Evolutionary conservation across 371 early-diverging fungal genomes (phyloP), one percentile per base, ranked within the genome.

Genomic region (Entomophthora muscae): DNA sequence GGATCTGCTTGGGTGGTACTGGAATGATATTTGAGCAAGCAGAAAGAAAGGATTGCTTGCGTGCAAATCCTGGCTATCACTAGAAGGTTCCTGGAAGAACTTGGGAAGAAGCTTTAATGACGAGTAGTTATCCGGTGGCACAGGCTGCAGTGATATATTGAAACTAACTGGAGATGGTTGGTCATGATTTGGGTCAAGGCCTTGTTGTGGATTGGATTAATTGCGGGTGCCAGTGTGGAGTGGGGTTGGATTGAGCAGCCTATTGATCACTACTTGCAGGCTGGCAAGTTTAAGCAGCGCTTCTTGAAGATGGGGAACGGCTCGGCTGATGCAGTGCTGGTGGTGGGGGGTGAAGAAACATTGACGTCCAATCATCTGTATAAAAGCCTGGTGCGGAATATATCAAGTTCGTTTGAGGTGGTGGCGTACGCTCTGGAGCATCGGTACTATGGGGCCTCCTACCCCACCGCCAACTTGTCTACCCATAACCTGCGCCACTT

Each of bases 371-470:
- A 71, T 12, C 62, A 73, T 3, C 32, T 54, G n/a, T 74, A 69
- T 52, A 72, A 1, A 22, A 51, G 59, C 33, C 55, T 32, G 32
- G 52, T 64, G 12, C 53, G 65, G 65, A 73, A 75, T 26, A 57
- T 88, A 42, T 85, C 87, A 0, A 74, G 77, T 59, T 73, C 70
- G 1, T 75, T 82, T 13, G 68, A 79, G 27, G 89, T 86, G 17
- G 69, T 84, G 28, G 69, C 86, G 2, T 69, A 88, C 17, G 79
- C 78, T 1, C 70, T 89, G 69, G 88, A 89, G 68, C 86, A 88
- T 66, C 68, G 90, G 57, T 83, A 81, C 70, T 89, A 88, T 63
- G 90, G 90, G 54, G 65, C 71, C 56, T 83, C 85, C 3, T 75
- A 77, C 57, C 84, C 86, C 13, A 66, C 24, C 52, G 2, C 28